Conservation (phyloP, 495 filamentous ascomycete genomes). For the Aspergillus taichungensis region DNA sequence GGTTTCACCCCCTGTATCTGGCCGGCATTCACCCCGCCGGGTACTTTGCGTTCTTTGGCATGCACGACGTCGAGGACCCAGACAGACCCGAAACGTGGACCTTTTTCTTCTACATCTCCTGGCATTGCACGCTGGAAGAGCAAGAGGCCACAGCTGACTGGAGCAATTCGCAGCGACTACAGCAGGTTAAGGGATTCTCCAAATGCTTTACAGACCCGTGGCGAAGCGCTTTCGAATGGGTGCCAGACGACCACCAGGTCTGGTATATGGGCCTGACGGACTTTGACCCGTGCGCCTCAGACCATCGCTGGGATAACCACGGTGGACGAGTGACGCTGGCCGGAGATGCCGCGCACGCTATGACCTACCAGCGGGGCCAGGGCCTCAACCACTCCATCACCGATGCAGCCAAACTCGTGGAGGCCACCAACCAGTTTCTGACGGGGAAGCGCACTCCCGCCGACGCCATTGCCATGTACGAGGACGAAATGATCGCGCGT, state of each 20-base stretch:
- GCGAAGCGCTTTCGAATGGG: conserved; percentile 13
- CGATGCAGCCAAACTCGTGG: conserved; percentile 34
- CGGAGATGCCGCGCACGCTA: conserved; percentile 44
- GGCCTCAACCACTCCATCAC: conserved; percentile 40
- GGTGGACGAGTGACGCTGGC: conserved; percentile 35
- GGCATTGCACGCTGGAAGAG: conserved; percentile 21
- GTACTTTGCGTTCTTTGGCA: conserved; percentile 11
- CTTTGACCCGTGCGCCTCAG: conserved; percentile 9
- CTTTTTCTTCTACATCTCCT: conserved; percentile 29
- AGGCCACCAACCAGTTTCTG: conserved; percentile 19
- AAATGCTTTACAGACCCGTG: conserved; percentile 12
- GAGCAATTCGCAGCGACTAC: conserved; percentile 8
- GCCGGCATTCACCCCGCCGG: conserved; percentile 12
- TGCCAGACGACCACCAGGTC: conserved; percentile 15
- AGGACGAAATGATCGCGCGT: conserved; percentile 40
- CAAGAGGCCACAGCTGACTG: conserved; percentile 15
- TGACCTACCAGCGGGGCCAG: conserved; percentile 42
- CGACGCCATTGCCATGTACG: conserved; percentile 29
- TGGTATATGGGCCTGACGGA: conserved; percentile 22
- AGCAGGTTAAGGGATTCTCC: conserved; percentile 15
- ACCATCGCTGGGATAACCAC: conserved; percentile 25
- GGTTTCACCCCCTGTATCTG: conserved; percentile 17
- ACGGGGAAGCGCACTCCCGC: conserved; percentile 3
- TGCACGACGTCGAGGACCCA: conserved; percentile 31
- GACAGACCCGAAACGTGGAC: conserved; percentile 36